These are phyloP conservation scores for Pyrenophora seminiperda DNA, from an alignment of 2,329 filamentous ascomycete species.

Conservation along the genomic window DNA sequence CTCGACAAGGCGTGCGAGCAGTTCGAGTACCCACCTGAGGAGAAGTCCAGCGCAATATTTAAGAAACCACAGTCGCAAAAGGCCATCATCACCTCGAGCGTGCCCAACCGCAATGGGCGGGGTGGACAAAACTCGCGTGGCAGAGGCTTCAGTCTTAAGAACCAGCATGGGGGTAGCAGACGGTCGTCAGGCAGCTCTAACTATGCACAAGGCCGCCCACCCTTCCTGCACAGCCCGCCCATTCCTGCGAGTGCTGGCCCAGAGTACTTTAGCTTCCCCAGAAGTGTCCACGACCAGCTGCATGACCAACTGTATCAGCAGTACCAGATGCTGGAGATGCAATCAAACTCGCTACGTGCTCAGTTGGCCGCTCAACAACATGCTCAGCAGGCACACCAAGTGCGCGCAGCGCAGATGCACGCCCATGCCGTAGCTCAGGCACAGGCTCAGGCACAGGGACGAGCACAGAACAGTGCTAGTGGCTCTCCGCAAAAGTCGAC, in stretches of 20 bases:
- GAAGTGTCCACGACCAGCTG: slow-evolving; percentile 50
- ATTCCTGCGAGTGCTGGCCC: slow-evolving; percentile 41
- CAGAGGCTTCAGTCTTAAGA: slow-evolving; percentile 55
- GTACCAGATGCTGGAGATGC: slow-evolving; percentile 54
- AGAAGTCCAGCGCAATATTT: slow-evolving; percentile 66
- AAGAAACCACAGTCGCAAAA: slow-evolving; percentile 60
- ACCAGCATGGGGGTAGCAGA: slow-evolving; percentile 52
- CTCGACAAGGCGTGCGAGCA: slow-evolving; percentile 84
- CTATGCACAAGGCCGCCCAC: slow-evolving; percentile 48
- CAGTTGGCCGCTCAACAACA: slow-evolving; percentile 47
- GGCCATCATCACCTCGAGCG: slow-evolving; percentile 58
- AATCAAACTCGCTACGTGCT: slow-evolving; percentile 45
- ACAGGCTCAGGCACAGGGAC: slow-evolving; percentile 44
- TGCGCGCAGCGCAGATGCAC: slow-evolving; percentile 44
- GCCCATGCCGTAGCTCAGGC: slow-evolving; percentile 46
- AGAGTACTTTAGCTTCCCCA: slow-evolving; percentile 53
- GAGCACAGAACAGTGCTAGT: slow-evolving; percentile 41
- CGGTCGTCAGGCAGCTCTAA: slow-evolving; percentile 63
- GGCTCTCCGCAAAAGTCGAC: slow-evolving; percentile 50
- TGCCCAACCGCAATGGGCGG: slow-evolving; percentile 56
- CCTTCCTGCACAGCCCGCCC: slow-evolving; percentile 52
- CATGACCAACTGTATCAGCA: slow-evolving; percentile 57
- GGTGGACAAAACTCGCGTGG: slow-evolving; percentile 53
- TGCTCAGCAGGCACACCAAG: slow-evolving; percentile 47
- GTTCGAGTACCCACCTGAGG: slow-evolving; percentile 79